Conservation (phyloP, 306 rosid species). For the Cajanus cajan region DNA sequence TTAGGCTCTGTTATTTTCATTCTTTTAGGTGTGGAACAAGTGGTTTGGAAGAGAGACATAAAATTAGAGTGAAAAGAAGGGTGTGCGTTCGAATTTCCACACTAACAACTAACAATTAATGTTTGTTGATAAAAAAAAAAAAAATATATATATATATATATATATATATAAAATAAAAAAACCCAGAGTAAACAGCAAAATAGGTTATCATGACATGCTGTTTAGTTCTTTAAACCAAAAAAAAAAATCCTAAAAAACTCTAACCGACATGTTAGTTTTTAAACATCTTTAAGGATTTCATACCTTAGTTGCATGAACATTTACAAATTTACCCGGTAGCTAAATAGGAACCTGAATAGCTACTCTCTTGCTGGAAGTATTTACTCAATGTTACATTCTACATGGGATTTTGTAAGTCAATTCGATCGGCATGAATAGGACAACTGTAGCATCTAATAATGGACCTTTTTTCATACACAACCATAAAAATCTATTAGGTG, state of each 20-base stretch:
- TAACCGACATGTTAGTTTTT: background rate
- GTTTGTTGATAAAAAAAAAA: no score
- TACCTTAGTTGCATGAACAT: constrained; percentile 3
- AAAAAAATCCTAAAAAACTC: background rate
- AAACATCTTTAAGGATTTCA: background rate
- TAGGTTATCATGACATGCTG: background rate
- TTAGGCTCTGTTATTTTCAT: no score
- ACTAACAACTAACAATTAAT: no score
- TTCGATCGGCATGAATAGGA: background rate
- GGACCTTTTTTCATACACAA: constrained; percentile 27
- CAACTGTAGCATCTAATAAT: background rate
- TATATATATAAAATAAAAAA: no score
- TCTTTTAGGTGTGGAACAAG: no score
- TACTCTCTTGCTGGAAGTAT: constrained; percentile 8
- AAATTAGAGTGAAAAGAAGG: no score
- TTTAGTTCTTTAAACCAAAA: background rate
- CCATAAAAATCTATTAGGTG: background rate
- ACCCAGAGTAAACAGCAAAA: no score
- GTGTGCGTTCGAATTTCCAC: no score
- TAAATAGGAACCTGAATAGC: background rate
- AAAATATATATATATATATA: no score
- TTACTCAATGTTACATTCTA: constrained; percentile 25
- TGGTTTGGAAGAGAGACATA: no score
- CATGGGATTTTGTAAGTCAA: constrained; percentile 3
- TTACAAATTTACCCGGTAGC: constrained; percentile 1